phyloP scores from a whole-genome alignment of 2,329 filamentous ascomycete genomes.

The Herpotrichia juniperi region DNA sequence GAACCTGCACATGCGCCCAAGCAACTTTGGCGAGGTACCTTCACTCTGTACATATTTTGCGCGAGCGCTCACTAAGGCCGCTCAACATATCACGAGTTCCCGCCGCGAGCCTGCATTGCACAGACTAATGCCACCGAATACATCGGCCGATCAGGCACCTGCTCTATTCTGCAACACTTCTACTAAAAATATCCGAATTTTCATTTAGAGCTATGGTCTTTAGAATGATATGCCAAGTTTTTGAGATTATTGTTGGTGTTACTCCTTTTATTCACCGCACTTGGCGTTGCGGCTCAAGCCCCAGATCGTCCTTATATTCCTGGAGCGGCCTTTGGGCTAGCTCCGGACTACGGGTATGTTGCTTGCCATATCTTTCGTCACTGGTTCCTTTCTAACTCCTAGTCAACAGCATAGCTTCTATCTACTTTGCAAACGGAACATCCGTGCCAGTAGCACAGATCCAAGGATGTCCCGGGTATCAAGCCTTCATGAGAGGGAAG shows the following conservation, averaged over 20 bases:
- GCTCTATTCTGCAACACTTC: no score
- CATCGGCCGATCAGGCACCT: no score
- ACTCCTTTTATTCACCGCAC: not conserved
- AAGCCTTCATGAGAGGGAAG: conserved; percentile 19
- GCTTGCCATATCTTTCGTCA: not conserved
- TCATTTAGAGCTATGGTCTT: no score
- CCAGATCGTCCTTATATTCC: conserved; percentile 9
- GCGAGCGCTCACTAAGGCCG: no score
- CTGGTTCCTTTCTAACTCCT: not conserved
- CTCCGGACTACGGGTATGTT: conserved; percentile 19
- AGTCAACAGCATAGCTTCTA: conserved; percentile 12
- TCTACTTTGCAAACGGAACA: conserved; percentile 16
- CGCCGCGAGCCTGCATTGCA: no score
- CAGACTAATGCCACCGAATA: no score
- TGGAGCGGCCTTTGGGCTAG: conserved; percentile 16
- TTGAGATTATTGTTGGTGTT: conserved; percentile 3
- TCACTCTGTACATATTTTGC: no score
- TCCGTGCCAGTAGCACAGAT: conserved; percentile 15
- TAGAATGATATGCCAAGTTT: no score
- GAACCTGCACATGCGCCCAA: no score
- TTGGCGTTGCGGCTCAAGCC: conserved; percentile 6
- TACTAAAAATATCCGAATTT: no score
- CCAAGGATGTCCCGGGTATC: conserved; percentile 14
- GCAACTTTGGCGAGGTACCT: no score
- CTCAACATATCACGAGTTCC: no score